These are phyloP conservation scores for Persicaria tinctoria DNA, from an alignment of 148 eudicot genomes.

Conservation along the genomic window DNA sequence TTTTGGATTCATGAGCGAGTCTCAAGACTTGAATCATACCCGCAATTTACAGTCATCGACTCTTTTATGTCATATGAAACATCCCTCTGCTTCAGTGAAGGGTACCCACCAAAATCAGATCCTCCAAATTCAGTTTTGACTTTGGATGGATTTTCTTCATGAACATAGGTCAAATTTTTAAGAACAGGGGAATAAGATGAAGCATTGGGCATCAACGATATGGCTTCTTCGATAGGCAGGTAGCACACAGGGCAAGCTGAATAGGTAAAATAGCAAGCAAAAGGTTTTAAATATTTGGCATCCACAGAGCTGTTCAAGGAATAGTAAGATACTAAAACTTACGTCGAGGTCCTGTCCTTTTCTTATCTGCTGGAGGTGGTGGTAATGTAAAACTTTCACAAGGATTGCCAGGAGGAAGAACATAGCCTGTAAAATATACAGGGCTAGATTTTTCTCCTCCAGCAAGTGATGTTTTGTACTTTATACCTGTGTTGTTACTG, in stretches of 20 bases:
- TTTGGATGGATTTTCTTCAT: conserved; percentile 53
- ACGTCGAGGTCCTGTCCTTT: conserved; percentile 94
- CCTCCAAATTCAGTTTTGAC: conserved; percentile 71
- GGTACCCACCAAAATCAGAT: conserved; percentile 90
- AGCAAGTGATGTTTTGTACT: conserved; percentile 13
- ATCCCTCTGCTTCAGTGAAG: conserved; percentile 70
- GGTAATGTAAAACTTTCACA: conserved; percentile 83
- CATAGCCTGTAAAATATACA: conserved; percentile 71
- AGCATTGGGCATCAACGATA: conserved; percentile 70
- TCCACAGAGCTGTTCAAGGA: neutral
- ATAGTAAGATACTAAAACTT: conserved; percentile 26
- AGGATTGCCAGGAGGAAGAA: conserved; percentile 90
- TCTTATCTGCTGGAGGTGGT: conserved; percentile 92
- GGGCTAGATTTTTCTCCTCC: conserved; percentile 26
- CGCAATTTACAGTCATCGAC: conserved; percentile 87
- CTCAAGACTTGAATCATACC: conserved; percentile 36
- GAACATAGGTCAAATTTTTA: conserved; percentile 48
- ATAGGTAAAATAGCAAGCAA: conserved; percentile 12
- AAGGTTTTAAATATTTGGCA: neutral
- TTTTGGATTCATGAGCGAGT: neutral
- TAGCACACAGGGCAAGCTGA: conserved; percentile 99
- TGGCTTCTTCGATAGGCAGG: conserved; percentile 74
- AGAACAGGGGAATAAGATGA: conserved; percentile 83
- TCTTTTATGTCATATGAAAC: conserved; percentile 75
- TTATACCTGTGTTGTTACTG: conserved; percentile 23